Evolutionary conservation across 2,329 filamentous ascomycete genomes (phyloP).

Genomic region (Claviceps sp.): DNA sequence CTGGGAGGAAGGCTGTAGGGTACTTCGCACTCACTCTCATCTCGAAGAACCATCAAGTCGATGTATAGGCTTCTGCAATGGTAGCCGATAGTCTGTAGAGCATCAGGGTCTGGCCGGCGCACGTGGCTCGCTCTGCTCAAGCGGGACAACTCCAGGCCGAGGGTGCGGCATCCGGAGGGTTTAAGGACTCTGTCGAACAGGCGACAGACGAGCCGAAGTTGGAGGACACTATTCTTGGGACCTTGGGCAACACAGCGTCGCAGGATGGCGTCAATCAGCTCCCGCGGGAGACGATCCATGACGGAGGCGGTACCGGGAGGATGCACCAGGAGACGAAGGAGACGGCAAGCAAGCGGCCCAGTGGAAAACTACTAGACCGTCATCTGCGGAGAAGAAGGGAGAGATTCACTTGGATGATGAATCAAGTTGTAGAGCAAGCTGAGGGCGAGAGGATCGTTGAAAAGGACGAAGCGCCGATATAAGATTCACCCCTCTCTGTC

Average conservation of each 20-base stretch:
- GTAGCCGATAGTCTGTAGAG: constrained; percentile 30
- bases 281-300: constrained; percentile 34
- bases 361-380: neutral
- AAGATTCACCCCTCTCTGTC: too few species aligned
- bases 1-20: too few species aligned
- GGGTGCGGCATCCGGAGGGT: constrained; percentile 30
- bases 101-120: constrained; percentile 22
- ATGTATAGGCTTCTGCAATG: constrained; percentile 36
- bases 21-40: constrained; percentile 27
- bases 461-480: too few species aligned
- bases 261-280: constrained; percentile 34
- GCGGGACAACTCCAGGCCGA: constrained; percentile 37
- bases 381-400: neutral
- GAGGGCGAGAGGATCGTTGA: too few species aligned
- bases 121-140: constrained; percentile 24
- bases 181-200: constrained; percentile 34
- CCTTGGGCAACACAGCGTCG: constrained; percentile 25
- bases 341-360: neutral
- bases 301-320: neutral
- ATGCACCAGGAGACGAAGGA: neutral
- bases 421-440: too few species aligned
- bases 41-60: constrained; percentile 39
- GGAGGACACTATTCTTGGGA: constrained; percentile 31
- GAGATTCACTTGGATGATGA: too few species aligned
- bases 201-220: constrained; percentile 34